A percentile compares a stretch with the other conserved stretches of the same genome.
phyloP scores from a whole-genome alignment of 106 monocot species.

The Dendrobium huoshanense region DNA sequence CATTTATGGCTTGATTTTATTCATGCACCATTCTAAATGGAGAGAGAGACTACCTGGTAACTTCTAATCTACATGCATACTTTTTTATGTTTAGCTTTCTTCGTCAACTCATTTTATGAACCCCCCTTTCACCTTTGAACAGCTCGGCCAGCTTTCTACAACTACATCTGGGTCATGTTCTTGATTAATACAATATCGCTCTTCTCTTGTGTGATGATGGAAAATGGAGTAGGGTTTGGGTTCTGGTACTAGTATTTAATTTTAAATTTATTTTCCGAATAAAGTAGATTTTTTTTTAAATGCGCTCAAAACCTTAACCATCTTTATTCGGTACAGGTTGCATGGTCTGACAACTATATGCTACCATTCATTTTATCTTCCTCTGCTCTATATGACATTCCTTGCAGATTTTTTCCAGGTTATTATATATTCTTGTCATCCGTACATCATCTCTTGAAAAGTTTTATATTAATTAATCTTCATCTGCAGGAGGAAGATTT shows the following conservation, averaged over 20 bases:
- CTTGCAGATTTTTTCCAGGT: constrained; percentile 97
- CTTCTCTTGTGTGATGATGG: constrained; percentile 56
- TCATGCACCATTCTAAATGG: constrained; percentile 89
- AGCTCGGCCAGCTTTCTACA: constrained; percentile 89
- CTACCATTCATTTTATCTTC: constrained; percentile 92
- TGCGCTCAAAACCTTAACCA: neutral
- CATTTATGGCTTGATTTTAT: constrained; percentile 77
- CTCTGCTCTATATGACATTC: constrained; percentile 79
- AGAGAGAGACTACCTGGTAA: constrained; percentile 87
- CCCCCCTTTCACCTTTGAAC: constrained; percentile 10
- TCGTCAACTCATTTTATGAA: neutral
- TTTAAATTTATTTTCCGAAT: neutral
- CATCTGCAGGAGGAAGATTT: constrained; percentile 77
- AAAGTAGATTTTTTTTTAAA: neutral
- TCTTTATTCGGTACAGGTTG: constrained; percentile 38
- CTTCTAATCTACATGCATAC: neutral
- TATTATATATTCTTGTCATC: neutral
- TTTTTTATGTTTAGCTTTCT: neutral
- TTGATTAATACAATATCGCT: constrained; percentile 45
- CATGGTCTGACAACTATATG: constrained; percentile 61
- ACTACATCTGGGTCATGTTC: constrained; percentile 74
- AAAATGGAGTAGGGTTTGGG: constrained; percentile 72
- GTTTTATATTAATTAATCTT: neutral
- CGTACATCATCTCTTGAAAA: neutral
- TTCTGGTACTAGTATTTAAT: constrained; percentile 44